A percentile compares a stretch with the other conserved stretches of the same genome.
Conservation (phyloP, 148 eudicot genomes). For the Selenicereus undatus region DNA sequence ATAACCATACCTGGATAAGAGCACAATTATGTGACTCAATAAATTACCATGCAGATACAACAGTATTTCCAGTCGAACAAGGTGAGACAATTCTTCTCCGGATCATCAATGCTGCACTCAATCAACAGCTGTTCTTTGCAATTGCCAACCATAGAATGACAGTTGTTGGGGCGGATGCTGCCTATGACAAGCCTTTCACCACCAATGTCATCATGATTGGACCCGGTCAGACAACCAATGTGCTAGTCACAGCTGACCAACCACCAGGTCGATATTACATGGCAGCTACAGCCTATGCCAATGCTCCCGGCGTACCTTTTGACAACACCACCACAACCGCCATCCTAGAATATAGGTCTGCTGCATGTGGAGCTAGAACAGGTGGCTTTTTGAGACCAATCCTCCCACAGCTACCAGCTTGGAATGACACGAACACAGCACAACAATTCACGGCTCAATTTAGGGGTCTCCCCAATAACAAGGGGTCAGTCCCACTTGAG, state of each 20-base stretch:
- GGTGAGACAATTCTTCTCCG: conserved; percentile 73
- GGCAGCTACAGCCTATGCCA: conserved; percentile 80
- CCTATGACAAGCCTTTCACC: conserved; percentile 65
- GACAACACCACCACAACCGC: conserved; percentile 95
- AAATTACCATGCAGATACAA: conserved; percentile 45
- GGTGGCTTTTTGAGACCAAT: conserved; percentile 37
- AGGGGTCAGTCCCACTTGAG: conserved; percentile 50
- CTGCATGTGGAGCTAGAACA: conserved; percentile 18
- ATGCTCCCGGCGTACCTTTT: conserved; percentile 53
- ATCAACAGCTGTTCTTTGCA: conserved; percentile 79
- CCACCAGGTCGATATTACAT: conserved; percentile 65
- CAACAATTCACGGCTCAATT: conserved; percentile 52
- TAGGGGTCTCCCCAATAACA: conserved; percentile 36
- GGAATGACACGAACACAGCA: conserved; percentile 72
- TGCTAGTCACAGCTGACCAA: conserved; percentile 68
- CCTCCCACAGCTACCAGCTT: conserved; percentile 67
- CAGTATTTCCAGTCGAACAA: conserved; percentile 35
- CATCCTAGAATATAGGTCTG: conserved; percentile 58
- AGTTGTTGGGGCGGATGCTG: conserved; percentile 71
- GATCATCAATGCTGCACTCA: conserved; percentile 91
- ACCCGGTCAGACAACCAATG: conserved; percentile 87
- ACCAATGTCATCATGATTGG: conserved; percentile 69
- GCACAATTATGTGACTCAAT: background rate
- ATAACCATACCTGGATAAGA: background rate
- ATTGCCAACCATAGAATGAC: conserved; percentile 78